These are phyloP conservation scores for Lasiosphaeria hispida DNA, from an alignment of 495 filamentous ascomycete species.

Conservation along the genomic window DNA sequence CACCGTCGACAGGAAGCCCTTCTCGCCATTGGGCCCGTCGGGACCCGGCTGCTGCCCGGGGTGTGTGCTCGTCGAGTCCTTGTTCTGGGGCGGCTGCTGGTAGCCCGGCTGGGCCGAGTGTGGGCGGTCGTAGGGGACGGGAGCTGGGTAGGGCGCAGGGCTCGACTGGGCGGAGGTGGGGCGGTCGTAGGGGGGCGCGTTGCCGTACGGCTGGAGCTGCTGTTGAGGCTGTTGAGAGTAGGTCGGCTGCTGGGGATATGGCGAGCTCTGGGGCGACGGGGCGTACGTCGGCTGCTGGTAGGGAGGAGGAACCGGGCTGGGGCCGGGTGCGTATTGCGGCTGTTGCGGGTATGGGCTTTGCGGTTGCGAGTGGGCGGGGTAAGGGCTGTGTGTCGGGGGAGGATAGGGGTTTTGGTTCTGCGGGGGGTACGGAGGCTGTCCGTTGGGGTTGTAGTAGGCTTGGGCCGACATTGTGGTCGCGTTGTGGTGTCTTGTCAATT, in stretches of 20 bases:
- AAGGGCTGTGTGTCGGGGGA: constrained; percentile 2
- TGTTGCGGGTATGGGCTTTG: constrained; percentile 17
- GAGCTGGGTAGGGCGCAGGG: neutral
- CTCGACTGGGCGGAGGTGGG: constrained; percentile 15
- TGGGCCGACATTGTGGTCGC: constrained; percentile 17
- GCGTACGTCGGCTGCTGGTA: constrained; percentile 14
- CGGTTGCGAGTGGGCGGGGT: constrained; percentile 5
- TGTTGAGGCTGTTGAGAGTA: constrained; percentile 7
- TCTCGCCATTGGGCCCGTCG: constrained; percentile 43
- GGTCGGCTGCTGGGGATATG: constrained; percentile 7
- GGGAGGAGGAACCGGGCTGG: neutral
- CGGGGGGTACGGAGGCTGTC: neutral
- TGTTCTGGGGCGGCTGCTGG: neutral
- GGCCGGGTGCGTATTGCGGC: constrained; percentile 13
- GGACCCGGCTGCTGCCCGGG: constrained; percentile 3
- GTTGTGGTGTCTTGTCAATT: too few relatives aligned
- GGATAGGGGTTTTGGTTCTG: neutral
- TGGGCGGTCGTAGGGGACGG: constrained; percentile 13
- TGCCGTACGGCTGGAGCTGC: constrained; percentile 15
- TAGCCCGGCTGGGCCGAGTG: constrained; percentile 2
- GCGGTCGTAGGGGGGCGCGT: neutral
- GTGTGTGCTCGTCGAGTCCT: neutral
- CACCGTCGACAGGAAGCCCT: constrained; percentile 54
- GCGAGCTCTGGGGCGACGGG: neutral
- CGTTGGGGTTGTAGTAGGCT: constrained; percentile 20